Percentiles rank a stretch among this genome's conserved stretches.
Evolutionary conservation across 163 green algal genomes (phyloP).

Genomic region (Scenedesmus sp.): DNA sequence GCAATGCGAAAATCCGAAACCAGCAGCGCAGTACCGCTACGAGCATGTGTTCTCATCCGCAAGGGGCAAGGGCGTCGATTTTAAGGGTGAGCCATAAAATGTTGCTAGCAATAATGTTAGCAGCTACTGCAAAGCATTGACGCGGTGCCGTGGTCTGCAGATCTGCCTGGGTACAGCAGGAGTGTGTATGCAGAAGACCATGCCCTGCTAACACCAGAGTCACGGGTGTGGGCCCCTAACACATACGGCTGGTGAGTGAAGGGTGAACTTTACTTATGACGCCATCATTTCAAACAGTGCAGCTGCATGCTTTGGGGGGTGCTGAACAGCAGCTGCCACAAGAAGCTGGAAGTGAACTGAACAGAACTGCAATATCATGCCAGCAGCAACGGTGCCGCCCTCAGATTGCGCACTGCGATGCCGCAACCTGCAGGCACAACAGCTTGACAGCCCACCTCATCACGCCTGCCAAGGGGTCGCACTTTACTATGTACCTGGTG

Average conservation of each 20-base stretch:
- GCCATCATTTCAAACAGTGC: not conserved
- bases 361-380: too few species aligned
- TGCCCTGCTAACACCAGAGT: constrained; percentile 92
- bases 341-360: not conserved
- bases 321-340: not conserved
- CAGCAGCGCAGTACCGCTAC: constrained; percentile 16
- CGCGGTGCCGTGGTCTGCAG: constrained; percentile 57
- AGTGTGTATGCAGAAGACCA: constrained; percentile 87
- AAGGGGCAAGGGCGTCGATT: constrained; percentile 16
- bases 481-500: constrained; percentile 94
- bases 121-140: not conserved
- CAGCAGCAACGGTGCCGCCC: not conserved
- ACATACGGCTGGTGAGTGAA: constrained; percentile 21
- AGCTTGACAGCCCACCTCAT: constrained; percentile 88
- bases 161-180: constrained; percentile 94
- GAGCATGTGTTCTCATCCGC: constrained; percentile 22
- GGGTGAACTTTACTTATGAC: not conserved
- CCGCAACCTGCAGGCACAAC: constrained; percentile 67
- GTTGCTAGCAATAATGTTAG: too few species aligned
- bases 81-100: not conserved
- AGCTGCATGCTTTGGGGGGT: not conserved
- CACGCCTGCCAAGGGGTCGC: constrained; percentile 81
- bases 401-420: not conserved
- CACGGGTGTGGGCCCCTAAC: constrained; percentile 81
- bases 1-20: constrained; percentile 14